A percentile compares a stretch with the other conserved stretches of the same genome.
Conservation (phyloP, 2,329 filamentous ascomycete genomes). For the Aureobasidium subglaciale region DNA sequence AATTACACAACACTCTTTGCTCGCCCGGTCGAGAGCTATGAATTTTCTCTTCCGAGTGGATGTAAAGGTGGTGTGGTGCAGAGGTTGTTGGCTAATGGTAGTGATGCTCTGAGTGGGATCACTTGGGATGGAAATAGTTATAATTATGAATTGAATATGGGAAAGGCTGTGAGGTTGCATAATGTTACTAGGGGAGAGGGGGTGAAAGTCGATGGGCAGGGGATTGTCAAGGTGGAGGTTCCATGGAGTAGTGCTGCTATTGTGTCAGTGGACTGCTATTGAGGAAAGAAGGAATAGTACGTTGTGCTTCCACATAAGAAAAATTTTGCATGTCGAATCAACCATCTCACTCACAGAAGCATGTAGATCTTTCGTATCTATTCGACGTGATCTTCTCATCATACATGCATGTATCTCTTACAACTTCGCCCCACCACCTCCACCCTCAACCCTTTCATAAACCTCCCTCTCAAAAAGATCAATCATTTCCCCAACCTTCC, state of each 20-base stretch:
- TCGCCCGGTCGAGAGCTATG: constrained; percentile 36
- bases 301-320: too few relatives aligned
- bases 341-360: too few relatives aligned
- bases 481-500: constrained; percentile 29
- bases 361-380: too few relatives aligned
- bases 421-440: background rate
- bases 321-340: too few relatives aligned
- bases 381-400: too few relatives aligned
- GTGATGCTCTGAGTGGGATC: constrained; percentile 55
- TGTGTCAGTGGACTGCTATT: background rate
- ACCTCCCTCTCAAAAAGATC: constrained; percentile 34
- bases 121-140: constrained; percentile 57
- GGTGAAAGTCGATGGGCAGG: constrained; percentile 19
- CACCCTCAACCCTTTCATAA: constrained; percentile 25
- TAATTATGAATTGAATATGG: constrained; percentile 51
- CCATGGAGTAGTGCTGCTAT: constrained; percentile 16
- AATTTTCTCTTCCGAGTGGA: constrained; percentile 33
- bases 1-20: constrained; percentile 39
- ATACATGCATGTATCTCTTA: too few relatives aligned
- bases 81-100: constrained; percentile 53
- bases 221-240: constrained; percentile 4
- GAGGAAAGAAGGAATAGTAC: too few relatives aligned
- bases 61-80: constrained; percentile 32
- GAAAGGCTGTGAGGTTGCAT: constrained; percentile 44
- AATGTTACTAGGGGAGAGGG: constrained; percentile 51